Conservation (phyloP, 305 asterid genomes). For the Striga hermonthica region DNA sequence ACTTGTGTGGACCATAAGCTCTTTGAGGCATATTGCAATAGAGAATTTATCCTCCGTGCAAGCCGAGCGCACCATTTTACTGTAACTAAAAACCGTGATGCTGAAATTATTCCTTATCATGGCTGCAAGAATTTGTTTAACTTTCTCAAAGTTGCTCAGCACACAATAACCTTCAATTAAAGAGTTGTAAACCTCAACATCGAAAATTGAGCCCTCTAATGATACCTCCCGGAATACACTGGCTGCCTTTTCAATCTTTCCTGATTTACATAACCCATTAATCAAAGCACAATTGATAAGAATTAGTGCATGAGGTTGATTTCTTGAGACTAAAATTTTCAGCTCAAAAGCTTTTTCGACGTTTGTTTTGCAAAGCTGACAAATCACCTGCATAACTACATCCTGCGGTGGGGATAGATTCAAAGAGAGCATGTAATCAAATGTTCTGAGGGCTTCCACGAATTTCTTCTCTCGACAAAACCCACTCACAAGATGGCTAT, state of each 20-base stretch:
- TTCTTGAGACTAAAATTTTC: conserved; percentile 43
- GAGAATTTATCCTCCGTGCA: conserved; percentile 42
- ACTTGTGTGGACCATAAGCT: conserved; percentile 42
- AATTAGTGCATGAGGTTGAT: conserved; percentile 43
- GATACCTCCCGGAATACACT: conserved; percentile 42
- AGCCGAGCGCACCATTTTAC: conserved; percentile 42
- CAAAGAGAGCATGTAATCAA: conserved; percentile 46
- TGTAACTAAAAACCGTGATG: conserved; percentile 52
- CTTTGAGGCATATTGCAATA: conserved; percentile 50
- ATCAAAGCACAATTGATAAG: conserved; percentile 44
- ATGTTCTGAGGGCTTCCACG: conserved; percentile 43
- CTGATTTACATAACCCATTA: conserved; percentile 45
- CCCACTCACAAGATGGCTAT: conserved; percentile 45
- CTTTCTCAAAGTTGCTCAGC: conserved; percentile 40
- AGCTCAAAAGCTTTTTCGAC: conserved; percentile 50
- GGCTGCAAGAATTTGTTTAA: conserved; percentile 48
- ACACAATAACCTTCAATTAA: conserved; percentile 51
- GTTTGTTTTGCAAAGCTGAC: conserved; percentile 47
- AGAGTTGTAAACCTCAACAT: conserved; percentile 39
- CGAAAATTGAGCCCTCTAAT: conserved; percentile 31
- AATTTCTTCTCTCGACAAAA: conserved; percentile 57
- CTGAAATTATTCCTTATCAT: conserved; percentile 49
- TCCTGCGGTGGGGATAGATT: conserved; percentile 44
- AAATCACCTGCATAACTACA: conserved; percentile 41
- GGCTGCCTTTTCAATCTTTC: conserved; percentile 47